phyloP scores from a whole-genome alignment of 1,139 yeast species.

The Hyphopichia wangnamkhiaoensis region DNA sequence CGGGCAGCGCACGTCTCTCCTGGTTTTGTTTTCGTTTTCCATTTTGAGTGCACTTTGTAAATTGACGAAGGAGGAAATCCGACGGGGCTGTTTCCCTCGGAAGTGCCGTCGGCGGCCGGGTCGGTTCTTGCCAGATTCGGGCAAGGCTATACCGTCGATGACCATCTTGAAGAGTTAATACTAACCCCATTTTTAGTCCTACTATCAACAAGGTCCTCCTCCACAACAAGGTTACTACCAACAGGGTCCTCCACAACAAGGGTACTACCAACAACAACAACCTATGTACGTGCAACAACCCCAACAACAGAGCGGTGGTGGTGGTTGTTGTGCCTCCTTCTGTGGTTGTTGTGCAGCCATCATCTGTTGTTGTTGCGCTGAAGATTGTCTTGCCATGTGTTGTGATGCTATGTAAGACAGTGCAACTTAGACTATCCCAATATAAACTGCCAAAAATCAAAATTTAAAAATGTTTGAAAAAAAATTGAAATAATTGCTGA shows the following conservation, averaged over 20 bases:
- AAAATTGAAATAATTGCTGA: too few species aligned
- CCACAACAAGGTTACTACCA: constrained; percentile 25
- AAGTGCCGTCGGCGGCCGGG: not conserved
- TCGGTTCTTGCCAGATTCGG: too few species aligned
- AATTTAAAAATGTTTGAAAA: too few species aligned
- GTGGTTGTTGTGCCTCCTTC: constrained; percentile 38
- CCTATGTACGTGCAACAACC: constrained; percentile 43
- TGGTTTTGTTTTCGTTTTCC: too few species aligned
- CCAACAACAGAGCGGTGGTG: constrained; percentile 28
- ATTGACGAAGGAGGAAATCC: too few species aligned
- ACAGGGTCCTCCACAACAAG: constrained; percentile 24
- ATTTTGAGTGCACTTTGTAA: too few species aligned
- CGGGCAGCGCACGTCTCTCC: too few species aligned
- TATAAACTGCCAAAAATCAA: too few species aligned
- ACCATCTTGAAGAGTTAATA: not conserved
- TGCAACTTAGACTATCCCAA: too few species aligned
- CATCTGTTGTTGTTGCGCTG: constrained; percentile 49
- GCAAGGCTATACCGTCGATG: too few species aligned
- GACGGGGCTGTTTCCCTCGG: too few species aligned
- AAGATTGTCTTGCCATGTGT: constrained; percentile 27
- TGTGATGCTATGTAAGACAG: too few species aligned
- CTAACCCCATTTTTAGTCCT: constrained; percentile 11
- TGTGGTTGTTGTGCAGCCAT: constrained; percentile 48
- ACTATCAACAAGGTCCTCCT: constrained; percentile 36
- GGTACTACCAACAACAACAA: constrained; percentile 33